Evolutionary conservation across 2,329 filamentous ascomycete genomes (phyloP).

Genomic region (Verticillium albo-atrum): DNA sequence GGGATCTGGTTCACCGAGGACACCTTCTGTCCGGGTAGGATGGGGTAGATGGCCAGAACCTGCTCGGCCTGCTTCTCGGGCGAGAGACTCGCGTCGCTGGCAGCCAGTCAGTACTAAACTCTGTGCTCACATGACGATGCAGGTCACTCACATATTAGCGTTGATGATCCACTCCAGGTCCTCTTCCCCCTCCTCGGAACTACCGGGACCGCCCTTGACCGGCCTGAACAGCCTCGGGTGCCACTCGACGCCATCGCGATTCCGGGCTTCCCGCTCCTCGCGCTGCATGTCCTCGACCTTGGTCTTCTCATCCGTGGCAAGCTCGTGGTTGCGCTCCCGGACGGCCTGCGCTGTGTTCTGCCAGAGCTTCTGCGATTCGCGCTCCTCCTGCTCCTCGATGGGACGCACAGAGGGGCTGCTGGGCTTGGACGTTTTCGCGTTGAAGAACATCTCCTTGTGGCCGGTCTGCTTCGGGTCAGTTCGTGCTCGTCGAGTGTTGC

Average conservation of each 20-base stretch:
- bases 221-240: constrained; percentile 77
- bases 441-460: constrained; percentile 84
- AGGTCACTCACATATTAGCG: constrained; percentile 65
- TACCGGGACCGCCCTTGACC: constrained; percentile 66
- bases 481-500: neutral
- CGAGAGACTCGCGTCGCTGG: constrained; percentile 57
- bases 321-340: constrained; percentile 77
- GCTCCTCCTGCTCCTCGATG: constrained; percentile 78
- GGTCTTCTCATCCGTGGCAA: constrained; percentile 94
- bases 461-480: constrained; percentile 58
- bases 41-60: constrained; percentile 80
- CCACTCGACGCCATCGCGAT: constrained; percentile 80
- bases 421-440: constrained; percentile 74
- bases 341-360: constrained; percentile 75
- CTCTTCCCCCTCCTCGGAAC: constrained; percentile 75
- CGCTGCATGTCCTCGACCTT: constrained; percentile 90
- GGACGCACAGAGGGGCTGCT: constrained; percentile 70
- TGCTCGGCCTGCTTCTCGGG: constrained; percentile 72
- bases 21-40: constrained; percentile 70
- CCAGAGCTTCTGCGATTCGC: constrained; percentile 90
- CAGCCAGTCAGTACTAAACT: constrained; percentile 9
- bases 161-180: constrained; percentile 95
- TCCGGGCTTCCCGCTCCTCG: constrained; percentile 77
- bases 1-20: constrained; percentile 53
- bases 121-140: neutral